phyloP scores from a whole-genome alignment of 2,329 filamentous ascomycete species.

The Juglanconis oblonga region DNA sequence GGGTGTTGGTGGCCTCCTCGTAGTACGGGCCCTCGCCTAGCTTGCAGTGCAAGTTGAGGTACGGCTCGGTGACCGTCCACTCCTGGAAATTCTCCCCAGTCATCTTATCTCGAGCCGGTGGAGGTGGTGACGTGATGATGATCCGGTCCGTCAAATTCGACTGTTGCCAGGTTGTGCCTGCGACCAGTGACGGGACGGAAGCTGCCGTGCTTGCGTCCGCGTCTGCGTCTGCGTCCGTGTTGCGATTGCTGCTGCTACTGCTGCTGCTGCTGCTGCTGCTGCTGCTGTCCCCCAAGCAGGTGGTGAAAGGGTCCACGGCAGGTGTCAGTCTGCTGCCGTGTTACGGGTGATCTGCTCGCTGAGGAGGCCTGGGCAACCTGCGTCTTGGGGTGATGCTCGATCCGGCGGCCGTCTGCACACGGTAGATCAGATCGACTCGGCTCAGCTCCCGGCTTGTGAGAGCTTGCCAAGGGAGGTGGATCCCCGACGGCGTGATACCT shows the following conservation, averaged over 20 bases:
- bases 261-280: background rate
- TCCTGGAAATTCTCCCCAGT: slow-evolving; percentile 35
- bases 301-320: slow-evolving; percentile 17
- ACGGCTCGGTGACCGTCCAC: slow-evolving; percentile 52
- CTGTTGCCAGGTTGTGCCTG: background rate
- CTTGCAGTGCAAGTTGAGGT: slow-evolving; percentile 61
- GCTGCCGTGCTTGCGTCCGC: slow-evolving; percentile 8
- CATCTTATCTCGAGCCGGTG: slow-evolving; percentile 25
- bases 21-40: slow-evolving; percentile 76
- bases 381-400: background rate
- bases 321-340: slow-evolving; percentile 18
- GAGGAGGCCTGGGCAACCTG: slow-evolving; percentile 6
- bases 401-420: slow-evolving; percentile 1
- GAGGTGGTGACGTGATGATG: background rate
- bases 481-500: slow-evolving; percentile 6
- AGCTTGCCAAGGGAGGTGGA: background rate
- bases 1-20: slow-evolving; percentile 59
- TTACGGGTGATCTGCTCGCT: slow-evolving; percentile 10
- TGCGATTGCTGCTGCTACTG: background rate
- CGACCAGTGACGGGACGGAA: slow-evolving; percentile 9
- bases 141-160: background rate
- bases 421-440: slow-evolving; percentile 11
- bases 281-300: background rate
- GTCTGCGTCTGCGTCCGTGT: background rate
- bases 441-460: slow-evolving; percentile 5